Evolutionary conservation across 75 land plant species (phyloP), one percentile per base, ranked within the genome.

Genomic region (Adiantum capillusveneris): DNA sequence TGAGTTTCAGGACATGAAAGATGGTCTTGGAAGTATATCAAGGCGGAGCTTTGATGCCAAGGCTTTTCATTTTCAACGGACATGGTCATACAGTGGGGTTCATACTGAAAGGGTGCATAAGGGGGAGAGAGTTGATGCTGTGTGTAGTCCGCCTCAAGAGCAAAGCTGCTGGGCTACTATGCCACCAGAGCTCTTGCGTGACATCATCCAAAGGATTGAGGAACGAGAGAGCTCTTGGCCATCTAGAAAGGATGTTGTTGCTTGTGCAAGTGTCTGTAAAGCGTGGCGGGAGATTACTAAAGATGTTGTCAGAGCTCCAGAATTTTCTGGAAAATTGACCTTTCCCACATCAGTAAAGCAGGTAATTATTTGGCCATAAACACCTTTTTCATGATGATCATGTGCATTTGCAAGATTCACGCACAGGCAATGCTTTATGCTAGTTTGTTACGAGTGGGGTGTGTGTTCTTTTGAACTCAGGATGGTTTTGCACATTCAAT

Each of bases 331-430:
- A n/a, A 79, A 79, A 64, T 68, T 83, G 44, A 83, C 86, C 0
- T 76, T 83, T 44, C 86, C 86, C 13, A 71, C 79, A 11, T 79
- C 86, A 13, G 48, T 83, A 31, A 83, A 83, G 55, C 86, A 83
- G 86, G 86, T 83, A 39, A n/a, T n/a, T n/a, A n/a, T n/a, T n/a
- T n/a, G n/a, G n/a, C n/a, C n/a, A n/a, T n/a, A n/a, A n/a, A n/a
- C n/a, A n/a, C n/a, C n/a, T n/a, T n/a, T n/a, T n/a, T n/a, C n/a
- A n/a, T n/a, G n/a, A n/a, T n/a, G n/a, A n/a, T n/a, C n/a, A n/a
- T n/a, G n/a, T n/a, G n/a, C n/a, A n/a, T n/a, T n/a, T n/a, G n/a
- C n/a, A n/a, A n/a, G n/a, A n/a, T n/a, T n/a, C n/a, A n/a, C n/a
- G n/a, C n/a, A n/a, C n/a, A n/a, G n/a, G n/a, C n/a, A n/a, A n/a